These are phyloP conservation scores for Blastomyces parvus DNA, from an alignment of 2,329 filamentous ascomycete genomes.

Conservation along the genomic window DNA sequence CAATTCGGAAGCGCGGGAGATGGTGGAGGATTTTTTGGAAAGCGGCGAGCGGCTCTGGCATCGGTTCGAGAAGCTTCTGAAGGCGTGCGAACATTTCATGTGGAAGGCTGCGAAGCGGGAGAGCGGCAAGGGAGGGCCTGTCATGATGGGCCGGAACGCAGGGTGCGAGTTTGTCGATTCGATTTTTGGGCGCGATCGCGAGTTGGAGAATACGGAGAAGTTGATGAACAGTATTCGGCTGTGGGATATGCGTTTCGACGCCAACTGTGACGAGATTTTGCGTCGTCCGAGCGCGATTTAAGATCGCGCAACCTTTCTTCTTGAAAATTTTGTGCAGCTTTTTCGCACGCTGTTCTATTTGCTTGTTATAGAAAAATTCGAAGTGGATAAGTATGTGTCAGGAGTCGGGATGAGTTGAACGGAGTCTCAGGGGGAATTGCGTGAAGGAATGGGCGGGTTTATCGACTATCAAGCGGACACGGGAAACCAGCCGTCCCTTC, in stretches of 20 bases:
- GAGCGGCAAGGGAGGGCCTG: conserved; percentile 48
- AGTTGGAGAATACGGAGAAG: conserved; percentile 81
- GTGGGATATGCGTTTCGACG: conserved; percentile 90
- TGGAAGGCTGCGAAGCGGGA: conserved; percentile 73
- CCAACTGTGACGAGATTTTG: conserved; percentile 83
- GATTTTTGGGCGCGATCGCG: conserved; percentile 83
- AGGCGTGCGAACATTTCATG: conserved; percentile 90
- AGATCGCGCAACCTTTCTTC: neutral
- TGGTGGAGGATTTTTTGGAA: conserved; percentile 82
- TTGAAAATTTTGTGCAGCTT: neutral
- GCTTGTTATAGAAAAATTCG: neutral
- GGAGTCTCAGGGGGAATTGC: neutral
- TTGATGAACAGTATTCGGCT: conserved; percentile 81
- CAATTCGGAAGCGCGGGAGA: conserved; percentile 61
- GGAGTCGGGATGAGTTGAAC: neutral
- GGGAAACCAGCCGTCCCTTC: neutral
- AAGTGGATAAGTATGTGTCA: neutral
- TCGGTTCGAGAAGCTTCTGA: conserved; percentile 76
- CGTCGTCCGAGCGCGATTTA: neutral
- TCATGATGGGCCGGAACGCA: conserved; percentile 79
- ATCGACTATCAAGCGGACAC: neutral
- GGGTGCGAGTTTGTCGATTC: conserved; percentile 94
- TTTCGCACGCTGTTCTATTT: neutral
- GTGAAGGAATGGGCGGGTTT: neutral
- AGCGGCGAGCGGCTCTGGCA: conserved; percentile 78